These are phyloP conservation scores for Dryas integrifolia DNA, from an alignment of 331 rosid species.

Conservation along the genomic window DNA sequence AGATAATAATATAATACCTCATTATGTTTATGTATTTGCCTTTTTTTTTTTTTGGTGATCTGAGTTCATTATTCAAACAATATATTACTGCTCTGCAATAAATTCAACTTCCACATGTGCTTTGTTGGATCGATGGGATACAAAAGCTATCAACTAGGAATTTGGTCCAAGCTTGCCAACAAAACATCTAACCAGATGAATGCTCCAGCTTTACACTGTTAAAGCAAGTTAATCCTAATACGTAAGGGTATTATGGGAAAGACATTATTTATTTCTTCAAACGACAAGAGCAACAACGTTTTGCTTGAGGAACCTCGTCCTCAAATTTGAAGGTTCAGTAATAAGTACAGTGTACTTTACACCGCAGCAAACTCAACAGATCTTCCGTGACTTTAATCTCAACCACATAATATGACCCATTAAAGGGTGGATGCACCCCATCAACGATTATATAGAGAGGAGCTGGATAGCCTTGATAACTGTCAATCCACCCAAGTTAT, in stretches of 20 bases:
- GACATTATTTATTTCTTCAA: background rate
- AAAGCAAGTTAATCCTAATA: no score
- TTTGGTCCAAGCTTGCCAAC: no score
- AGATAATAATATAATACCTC: conserved; percentile 25
- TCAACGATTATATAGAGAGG: background rate
- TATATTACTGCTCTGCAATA: no score
- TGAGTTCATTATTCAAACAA: background rate
- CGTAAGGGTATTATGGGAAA: conserved; percentile 3
- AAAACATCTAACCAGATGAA: no score
- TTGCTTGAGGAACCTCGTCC: background rate
- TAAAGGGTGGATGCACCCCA: background rate
- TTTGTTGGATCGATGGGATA: no score
- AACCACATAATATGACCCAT: background rate
- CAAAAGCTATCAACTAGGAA: no score
- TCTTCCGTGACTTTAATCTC: background rate
- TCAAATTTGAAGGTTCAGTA: background rate
- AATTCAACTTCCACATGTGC: no score
- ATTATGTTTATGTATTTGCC: conserved; percentile 9
- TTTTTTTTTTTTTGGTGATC: no score
- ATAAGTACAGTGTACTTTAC: background rate
- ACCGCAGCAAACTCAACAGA: no score
- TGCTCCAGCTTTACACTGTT: no score
- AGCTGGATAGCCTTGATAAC: background rate
- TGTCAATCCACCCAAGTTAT: background rate
- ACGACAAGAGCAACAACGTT: background rate